Conservation (phyloP, 179 eudicot genomes). For the Heliamphora ciliata region DNA sequence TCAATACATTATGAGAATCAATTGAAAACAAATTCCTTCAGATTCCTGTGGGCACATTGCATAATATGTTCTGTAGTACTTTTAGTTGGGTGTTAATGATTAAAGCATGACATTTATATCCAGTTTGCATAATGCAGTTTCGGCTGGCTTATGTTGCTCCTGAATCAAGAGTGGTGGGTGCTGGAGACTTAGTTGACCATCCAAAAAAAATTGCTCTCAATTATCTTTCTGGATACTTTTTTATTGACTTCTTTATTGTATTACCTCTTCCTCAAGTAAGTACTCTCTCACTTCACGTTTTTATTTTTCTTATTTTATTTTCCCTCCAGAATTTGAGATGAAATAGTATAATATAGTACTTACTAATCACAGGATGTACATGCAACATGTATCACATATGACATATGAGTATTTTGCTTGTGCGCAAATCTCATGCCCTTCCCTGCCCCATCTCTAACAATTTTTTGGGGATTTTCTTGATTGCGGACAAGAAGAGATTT, state of each 20-base stretch:
- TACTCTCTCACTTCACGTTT: background rate
- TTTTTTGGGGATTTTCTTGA: background rate
- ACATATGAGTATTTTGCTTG: background rate
- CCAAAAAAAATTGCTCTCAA: slow-evolving; percentile 58
- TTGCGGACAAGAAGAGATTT: background rate
- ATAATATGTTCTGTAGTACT: background rate
- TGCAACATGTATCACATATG: background rate
- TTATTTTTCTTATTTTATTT: background rate
- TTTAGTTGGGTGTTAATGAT: background rate
- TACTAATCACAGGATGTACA: background rate
- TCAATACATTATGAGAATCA: background rate
- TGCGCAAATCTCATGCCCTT: background rate
- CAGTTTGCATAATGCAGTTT: slow-evolving; percentile 40
- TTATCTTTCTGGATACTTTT: slow-evolving; percentile 58
- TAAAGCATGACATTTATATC: background rate
- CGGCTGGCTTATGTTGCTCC: slow-evolving; percentile 79
- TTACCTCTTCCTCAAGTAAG: slow-evolving; percentile 82
- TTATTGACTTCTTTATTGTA: slow-evolving; percentile 52
- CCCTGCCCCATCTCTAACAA: background rate
- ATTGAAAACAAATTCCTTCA: background rate
- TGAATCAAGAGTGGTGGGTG: slow-evolving; percentile 75
- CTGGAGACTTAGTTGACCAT: slow-evolving; percentile 74
- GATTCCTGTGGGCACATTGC: background rate
- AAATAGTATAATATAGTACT: background rate
- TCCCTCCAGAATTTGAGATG: background rate